Evolutionary conservation across 2,329 filamentous ascomycete genomes (phyloP).

Genomic region (Penicillium sp.): DNA sequence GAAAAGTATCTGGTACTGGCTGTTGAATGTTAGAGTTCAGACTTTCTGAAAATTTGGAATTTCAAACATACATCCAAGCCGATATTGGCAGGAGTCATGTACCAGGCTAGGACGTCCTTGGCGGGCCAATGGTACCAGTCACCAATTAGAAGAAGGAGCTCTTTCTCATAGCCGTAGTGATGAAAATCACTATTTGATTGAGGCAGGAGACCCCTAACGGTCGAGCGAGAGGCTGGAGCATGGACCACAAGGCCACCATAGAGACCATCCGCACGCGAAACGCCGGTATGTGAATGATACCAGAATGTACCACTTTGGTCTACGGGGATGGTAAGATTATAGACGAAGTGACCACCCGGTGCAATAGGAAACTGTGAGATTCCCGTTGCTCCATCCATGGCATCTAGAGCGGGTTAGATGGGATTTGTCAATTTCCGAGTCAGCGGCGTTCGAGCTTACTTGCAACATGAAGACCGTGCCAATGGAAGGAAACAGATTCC

Average conservation of each 20-base stretch:
- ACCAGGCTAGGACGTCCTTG: conserved; percentile 45
- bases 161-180: conserved; percentile 36
- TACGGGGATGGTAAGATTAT: conserved; percentile 41
- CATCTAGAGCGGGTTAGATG: conserved; percentile 15
- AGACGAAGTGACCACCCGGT: conserved; percentile 54
- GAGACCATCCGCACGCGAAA: conserved; percentile 48
- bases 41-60: background rate
- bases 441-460: conserved; percentile 23
- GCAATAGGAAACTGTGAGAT: conserved; percentile 68
- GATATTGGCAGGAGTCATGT: conserved; percentile 44
- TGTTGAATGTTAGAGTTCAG: conserved; percentile 17
- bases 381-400: conserved; percentile 68
- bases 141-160: conserved; percentile 49
- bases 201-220: conserved; percentile 17
- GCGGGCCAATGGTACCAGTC: conserved; percentile 53
- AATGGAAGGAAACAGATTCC: conserved; percentile 48
- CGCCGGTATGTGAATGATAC: conserved; percentile 50
- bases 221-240: conserved; percentile 30
- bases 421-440: background rate
- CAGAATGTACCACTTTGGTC: conserved; percentile 50
- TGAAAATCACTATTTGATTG: background rate
- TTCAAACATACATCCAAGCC: conserved; percentile 42
- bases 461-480: conserved; percentile 49
- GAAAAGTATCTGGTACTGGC: conserved; percentile 51
- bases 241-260: conserved; percentile 53